Conservation (phyloP, 768 basidiomycete species). For the Floccularia luteovirens region DNA sequence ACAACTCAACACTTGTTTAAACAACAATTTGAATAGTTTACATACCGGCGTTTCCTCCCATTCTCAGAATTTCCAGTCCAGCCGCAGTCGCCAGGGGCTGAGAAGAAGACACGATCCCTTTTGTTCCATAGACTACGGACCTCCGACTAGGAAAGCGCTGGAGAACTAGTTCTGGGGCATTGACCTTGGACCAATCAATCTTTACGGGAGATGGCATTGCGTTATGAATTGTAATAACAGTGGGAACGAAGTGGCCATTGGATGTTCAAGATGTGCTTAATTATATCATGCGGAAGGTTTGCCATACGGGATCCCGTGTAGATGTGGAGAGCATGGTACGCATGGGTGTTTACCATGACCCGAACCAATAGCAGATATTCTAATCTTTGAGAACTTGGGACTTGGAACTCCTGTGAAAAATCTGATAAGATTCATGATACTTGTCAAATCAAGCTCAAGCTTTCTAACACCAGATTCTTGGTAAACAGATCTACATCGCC, state of each 20-base stretch:
- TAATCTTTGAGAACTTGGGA: too few relatives aligned
- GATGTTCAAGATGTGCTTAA: too few relatives aligned
- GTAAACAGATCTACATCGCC: not conserved
- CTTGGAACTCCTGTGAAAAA: too few relatives aligned
- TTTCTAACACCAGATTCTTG: not conserved
- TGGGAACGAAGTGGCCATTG: too few relatives aligned
- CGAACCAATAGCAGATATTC: too few relatives aligned
- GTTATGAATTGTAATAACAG: too few relatives aligned
- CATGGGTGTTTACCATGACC: too few relatives aligned
- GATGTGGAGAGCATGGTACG: too few relatives aligned
- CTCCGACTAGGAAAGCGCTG: conserved; percentile 76
- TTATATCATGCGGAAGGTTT: too few relatives aligned
- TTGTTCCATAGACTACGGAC: conserved; percentile 81
- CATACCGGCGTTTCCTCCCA: conserved; percentile 93
- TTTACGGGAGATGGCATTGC: conserved; percentile 27
- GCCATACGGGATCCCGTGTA: too few relatives aligned
- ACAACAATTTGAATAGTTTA: not conserved
- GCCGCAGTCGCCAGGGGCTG: conserved; percentile 91
- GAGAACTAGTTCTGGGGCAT: conserved; percentile 57
- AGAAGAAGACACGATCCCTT: conserved; percentile 81
- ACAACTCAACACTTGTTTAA: conserved; percentile 1
- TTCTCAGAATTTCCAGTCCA: conserved; percentile 84
- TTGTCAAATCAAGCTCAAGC: too few relatives aligned
- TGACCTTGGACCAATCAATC: conserved; percentile 53
- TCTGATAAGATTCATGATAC: too few relatives aligned